These are phyloP conservation scores for Calamus simplicifolius DNA, from an alignment of 176 grass and related monocot species.

Conservation along the genomic window DNA sequence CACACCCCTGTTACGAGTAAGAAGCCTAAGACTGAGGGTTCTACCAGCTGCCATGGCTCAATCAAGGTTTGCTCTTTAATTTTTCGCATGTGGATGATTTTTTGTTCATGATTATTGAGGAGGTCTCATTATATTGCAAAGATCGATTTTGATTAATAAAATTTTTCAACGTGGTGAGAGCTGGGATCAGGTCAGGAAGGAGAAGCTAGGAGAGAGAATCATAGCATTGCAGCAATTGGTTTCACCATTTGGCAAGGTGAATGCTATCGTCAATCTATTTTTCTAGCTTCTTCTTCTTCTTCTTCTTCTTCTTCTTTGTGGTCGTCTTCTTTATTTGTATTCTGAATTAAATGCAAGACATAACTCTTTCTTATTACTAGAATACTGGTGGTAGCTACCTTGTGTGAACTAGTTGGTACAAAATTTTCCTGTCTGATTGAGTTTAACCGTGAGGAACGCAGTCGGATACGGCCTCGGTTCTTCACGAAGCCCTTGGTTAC, in stretches of 20 bases:
- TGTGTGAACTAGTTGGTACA: too few species aligned
- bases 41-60: not conserved
- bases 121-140: too few species aligned
- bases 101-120: too few species aligned
- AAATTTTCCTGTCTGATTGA: slow-evolving; percentile 9
- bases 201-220: slow-evolving; percentile 64
- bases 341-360: too few species aligned
- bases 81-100: not conserved
- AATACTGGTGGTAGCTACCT: too few species aligned
- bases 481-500: slow-evolving; percentile 9
- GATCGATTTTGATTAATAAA: not conserved
- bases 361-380: too few species aligned
- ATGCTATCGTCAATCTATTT: not conserved
- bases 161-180: not conserved
- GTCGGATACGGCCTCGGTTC: slow-evolving; percentile 10
- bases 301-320: too few species aligned
- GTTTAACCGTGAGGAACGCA: slow-evolving; percentile 25
- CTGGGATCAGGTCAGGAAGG: slow-evolving; percentile 46
- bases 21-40: slow-evolving; percentile 17
- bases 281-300: not conserved
- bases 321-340: too few species aligned
- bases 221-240: slow-evolving; percentile 74
- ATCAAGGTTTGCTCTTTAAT: not conserved
- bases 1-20: not conserved
- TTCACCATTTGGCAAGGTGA: slow-evolving; percentile 80